Conservation (phyloP, 192 early-diverging fungal species). For the Pilobolus umbonatus region DNA sequence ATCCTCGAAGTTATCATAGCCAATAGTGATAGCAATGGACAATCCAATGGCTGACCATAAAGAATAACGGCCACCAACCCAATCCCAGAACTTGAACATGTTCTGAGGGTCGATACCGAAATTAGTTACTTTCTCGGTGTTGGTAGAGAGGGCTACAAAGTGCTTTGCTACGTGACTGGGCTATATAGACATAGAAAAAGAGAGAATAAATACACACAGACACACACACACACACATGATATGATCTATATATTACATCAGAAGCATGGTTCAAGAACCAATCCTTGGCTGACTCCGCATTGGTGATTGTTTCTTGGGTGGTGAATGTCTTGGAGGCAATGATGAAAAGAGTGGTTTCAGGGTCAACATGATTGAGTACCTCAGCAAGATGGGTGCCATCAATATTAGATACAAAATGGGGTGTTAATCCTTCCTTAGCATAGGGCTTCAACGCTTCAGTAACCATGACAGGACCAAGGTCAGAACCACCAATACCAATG, state of each 20-base stretch:
- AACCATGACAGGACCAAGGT: constrained; percentile 97
- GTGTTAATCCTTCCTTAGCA: constrained; percentile 68
- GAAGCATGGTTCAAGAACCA: constrained; percentile 89
- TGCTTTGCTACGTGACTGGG: constrained; percentile 93
- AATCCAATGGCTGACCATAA: constrained; percentile 99
- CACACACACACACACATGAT: background rate
- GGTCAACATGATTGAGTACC: constrained; percentile 78
- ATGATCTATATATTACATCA: constrained; percentile 53
- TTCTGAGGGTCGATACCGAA: constrained; percentile 95
- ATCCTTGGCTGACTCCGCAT: constrained; percentile 86
- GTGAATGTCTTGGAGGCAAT: constrained; percentile 98
- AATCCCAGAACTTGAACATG: constrained; percentile 99
- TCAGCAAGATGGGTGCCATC: constrained; percentile 98
- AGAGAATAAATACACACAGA: background rate
- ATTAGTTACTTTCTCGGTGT: constrained; percentile 77
- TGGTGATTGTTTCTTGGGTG: constrained; percentile 98
- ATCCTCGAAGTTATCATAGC: constrained; percentile 90
- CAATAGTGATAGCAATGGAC: constrained; percentile 93
- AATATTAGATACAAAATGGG: constrained; percentile 97
- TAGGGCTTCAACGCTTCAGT: constrained; percentile 98
- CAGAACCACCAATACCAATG: constrained; percentile 98
- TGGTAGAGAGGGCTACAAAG: constrained; percentile 97
- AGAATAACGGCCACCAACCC: constrained; percentile 98
- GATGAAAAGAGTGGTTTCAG: constrained; percentile 91
- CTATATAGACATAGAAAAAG: constrained; percentile 16